These are phyloP conservation scores for Colletotrichum cuscutae DNA, from an alignment of 2,329 filamentous ascomycete genomes.

Conservation along the genomic window DNA sequence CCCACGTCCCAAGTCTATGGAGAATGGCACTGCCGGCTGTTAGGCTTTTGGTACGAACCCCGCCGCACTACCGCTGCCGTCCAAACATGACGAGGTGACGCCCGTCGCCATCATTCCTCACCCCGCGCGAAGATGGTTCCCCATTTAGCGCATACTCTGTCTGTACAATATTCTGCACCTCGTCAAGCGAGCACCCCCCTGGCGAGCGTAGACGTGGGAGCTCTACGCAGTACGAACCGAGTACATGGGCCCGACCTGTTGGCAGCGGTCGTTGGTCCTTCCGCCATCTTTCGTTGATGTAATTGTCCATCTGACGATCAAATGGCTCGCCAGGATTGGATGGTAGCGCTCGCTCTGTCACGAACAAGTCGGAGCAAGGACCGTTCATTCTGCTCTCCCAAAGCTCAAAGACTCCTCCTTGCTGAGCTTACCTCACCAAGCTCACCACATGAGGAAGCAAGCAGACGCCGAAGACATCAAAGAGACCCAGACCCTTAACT, in stretches of 20 bases:
- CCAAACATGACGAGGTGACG: constrained; percentile 14
- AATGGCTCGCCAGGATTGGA: constrained; percentile 6
- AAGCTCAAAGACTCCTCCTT: not conserved
- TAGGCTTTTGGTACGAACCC: constrained; percentile 3
- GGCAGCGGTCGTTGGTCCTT: not conserved
- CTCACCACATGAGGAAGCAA: not conserved
- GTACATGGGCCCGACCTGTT: constrained; percentile 5
- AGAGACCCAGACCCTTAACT: not conserved
- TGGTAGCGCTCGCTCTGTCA: not conserved
- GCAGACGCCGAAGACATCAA: not conserved
- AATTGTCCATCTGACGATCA: not conserved
- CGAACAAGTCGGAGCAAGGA: not conserved
- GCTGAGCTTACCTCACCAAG: not conserved
- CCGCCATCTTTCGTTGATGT: constrained; percentile 7
- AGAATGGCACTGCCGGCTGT: not conserved
- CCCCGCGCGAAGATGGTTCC: not conserved
- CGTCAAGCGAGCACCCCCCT: not conserved
- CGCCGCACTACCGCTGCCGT: not conserved
- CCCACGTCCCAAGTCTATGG: not conserved
- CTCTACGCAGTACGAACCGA: constrained; percentile 3
- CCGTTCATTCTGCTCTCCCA: not conserved
- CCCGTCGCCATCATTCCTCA: constrained; percentile 7
- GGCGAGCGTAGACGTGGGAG: not conserved
- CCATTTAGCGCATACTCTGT: not conserved
- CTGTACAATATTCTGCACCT: not conserved